These are phyloP conservation scores for Saccharomycopsis javanensis DNA, from an alignment of 805 yeast genomes.

Conservation along the genomic window DNA sequence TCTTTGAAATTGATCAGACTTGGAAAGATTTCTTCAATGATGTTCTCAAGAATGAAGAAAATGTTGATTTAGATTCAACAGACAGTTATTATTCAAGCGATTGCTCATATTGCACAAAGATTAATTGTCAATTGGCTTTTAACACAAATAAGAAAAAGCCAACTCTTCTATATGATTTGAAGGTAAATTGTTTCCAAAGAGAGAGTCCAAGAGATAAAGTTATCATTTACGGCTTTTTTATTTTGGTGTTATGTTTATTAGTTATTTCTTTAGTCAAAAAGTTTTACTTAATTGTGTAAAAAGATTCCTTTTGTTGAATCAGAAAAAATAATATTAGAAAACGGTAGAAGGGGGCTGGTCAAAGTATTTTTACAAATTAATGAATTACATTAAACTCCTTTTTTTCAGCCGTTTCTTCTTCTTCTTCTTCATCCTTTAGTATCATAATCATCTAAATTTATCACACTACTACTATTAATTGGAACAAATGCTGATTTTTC, in stretches of 20 bases:
- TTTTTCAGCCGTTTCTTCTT: too few relatives aligned
- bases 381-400: too few relatives aligned
- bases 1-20: slow-evolving; percentile 6
- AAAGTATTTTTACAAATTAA: too few relatives aligned
- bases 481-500: slow-evolving; percentile 1
- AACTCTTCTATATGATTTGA: slow-evolving; percentile 7
- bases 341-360: too few relatives aligned
- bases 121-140: slow-evolving; percentile 8
- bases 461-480: background rate
- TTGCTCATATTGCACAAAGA: slow-evolving; percentile 17
- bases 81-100: slow-evolving; percentile 1
- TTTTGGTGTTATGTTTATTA: slow-evolving; percentile 6
- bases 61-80: slow-evolving; percentile 1
- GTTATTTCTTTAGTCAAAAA: background rate
- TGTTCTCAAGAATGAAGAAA: background rate
- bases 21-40: slow-evolving; percentile 4
- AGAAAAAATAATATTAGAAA: too few relatives aligned
- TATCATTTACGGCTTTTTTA: slow-evolving; percentile 15
- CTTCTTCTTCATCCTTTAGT: background rate
- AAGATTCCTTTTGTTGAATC: background rate
- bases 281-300: background rate
- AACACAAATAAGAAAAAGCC: background rate
- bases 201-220: slow-evolving; percentile 16
- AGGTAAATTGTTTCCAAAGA: slow-evolving; percentile 14
- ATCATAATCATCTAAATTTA: background rate